Evolutionary conservation across 2,329 filamentous ascomycete species (phyloP).

Genomic region (Periglandula ipomoeae): DNA sequence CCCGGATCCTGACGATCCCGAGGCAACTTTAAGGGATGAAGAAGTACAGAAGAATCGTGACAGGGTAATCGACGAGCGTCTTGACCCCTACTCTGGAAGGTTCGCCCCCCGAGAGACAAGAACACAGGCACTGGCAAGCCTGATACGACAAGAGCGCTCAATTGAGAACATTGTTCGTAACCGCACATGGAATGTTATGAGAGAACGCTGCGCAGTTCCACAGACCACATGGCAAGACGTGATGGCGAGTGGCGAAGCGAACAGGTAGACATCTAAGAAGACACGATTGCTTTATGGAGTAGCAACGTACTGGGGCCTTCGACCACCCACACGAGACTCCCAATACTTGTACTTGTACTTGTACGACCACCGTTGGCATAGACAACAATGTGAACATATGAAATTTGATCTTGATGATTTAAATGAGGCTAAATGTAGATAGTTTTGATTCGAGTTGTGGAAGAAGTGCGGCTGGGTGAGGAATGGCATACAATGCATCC

Average conservation of each 20-base stretch:
- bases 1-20: conserved; percentile 80
- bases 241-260: conserved; percentile 41
- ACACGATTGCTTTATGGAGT: not conserved
- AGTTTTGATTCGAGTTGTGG: too few relatives aligned
- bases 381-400: too few relatives aligned
- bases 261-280: too few relatives aligned
- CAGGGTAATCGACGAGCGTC: conserved; percentile 70
- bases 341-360: too few relatives aligned
- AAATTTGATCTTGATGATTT: too few relatives aligned
- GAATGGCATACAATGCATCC: too few relatives aligned
- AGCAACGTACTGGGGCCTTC: too few relatives aligned
- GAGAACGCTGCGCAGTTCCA: conserved; percentile 60
- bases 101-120: conserved; percentile 74
- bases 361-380: too few relatives aligned
- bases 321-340: too few relatives aligned
- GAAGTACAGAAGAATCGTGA: conserved; percentile 64
- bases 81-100: conserved; percentile 84
- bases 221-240: conserved; percentile 55
- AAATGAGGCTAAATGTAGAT: too few relatives aligned
- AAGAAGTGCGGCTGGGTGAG: too few relatives aligned
- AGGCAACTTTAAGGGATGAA: conserved; percentile 57
- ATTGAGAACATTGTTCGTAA: conserved; percentile 73
- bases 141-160: conserved; percentile 65
- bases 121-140: conserved; percentile 66
- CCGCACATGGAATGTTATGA: conserved; percentile 72